Evolutionary conservation across 768 basidiomycete genomes (phyloP), one percentile per base, ranked within the genome.

Genomic region (Tulasnella sp.): DNA sequence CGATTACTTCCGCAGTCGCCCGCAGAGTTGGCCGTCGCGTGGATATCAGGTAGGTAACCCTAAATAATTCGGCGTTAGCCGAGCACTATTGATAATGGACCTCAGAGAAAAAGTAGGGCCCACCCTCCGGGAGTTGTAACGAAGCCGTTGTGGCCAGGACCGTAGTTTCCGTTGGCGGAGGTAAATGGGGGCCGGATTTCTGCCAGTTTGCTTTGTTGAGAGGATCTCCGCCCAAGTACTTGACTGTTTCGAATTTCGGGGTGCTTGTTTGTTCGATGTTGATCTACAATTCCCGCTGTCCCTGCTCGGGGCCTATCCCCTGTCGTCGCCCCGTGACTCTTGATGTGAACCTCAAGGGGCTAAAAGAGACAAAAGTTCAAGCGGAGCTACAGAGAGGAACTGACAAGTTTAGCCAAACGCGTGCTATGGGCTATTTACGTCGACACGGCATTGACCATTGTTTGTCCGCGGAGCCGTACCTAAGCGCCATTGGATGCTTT

Each of bases 181-280:
- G 74, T 44, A 28, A 75, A 20, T 75, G 28, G 4, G 74, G 74
- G 34, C 74, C 74, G 42, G 74, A 24, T 22, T 75, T 75, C 8
- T 28, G 34, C 74, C 74, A 75, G 1, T 28, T 40, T 24, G 20
- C 24, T 6, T 28, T 50, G 28, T 24, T 28, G 18, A 34, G 34
- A 50, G 48, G 42, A 42, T 44, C 48, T 4, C 74, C 74, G 48
- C 74, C 74, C 11, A 20, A 18, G 22, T 75, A 75, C 48, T 75
- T 75, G 74, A 75, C 64, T 18, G 64, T 69, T 69, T 69, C 64
- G 64, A 69, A 69, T 69, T 69, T 69, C 64, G 64, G 64, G 31
- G 31, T 69, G 64, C 64, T 54, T 69, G 64, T 69, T 69, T 69
- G 64, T 22, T 69, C 64, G 60, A 7, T 69, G 64, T 69, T 69